Percentiles rank a stretch among this genome's conserved stretches.
phyloP scores from a whole-genome alignment of 495 filamentous ascomycete species.

The Aspergillus diversus region DNA sequence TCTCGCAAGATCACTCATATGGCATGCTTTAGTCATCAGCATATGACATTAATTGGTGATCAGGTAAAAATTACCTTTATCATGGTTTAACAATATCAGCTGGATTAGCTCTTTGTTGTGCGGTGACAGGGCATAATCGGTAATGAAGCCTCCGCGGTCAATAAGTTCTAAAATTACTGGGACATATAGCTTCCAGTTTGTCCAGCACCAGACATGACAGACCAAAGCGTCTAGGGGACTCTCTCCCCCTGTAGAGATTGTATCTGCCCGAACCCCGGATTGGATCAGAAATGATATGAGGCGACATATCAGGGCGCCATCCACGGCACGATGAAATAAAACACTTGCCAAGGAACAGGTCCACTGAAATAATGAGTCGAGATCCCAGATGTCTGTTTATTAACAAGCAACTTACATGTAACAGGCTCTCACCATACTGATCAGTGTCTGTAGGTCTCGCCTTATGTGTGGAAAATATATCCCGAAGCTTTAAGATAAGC shows the following conservation, averaged over 20 bases:
- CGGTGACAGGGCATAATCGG: background rate
- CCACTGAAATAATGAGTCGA: too few species aligned
- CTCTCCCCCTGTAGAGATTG: background rate
- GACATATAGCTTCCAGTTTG: background rate
- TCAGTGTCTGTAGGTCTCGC: too few species aligned
- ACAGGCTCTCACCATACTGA: too few species aligned
- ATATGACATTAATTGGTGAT: background rate
- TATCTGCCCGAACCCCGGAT: background rate
- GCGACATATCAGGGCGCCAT: background rate
- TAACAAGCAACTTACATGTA: too few species aligned
- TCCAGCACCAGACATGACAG: too few species aligned
- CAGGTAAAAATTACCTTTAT: background rate
- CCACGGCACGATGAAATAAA: too few species aligned
- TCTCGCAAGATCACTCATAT: background rate
- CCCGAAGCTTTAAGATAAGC: background rate
- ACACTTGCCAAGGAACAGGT: too few species aligned
- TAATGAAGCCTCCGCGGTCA: background rate
- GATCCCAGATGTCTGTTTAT: too few species aligned
- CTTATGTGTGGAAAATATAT: too few species aligned
- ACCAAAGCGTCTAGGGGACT: background rate
- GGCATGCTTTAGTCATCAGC: background rate
- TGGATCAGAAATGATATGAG: background rate
- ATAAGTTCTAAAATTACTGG: background rate
- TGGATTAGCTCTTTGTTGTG: background rate
- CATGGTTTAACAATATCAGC: background rate